Percentiles rank a stretch among this genome's conserved stretches.
Evolutionary conservation across 1,284 basidiomycete species (phyloP).

Genomic region (Apiotrichum siamense): DNA sequence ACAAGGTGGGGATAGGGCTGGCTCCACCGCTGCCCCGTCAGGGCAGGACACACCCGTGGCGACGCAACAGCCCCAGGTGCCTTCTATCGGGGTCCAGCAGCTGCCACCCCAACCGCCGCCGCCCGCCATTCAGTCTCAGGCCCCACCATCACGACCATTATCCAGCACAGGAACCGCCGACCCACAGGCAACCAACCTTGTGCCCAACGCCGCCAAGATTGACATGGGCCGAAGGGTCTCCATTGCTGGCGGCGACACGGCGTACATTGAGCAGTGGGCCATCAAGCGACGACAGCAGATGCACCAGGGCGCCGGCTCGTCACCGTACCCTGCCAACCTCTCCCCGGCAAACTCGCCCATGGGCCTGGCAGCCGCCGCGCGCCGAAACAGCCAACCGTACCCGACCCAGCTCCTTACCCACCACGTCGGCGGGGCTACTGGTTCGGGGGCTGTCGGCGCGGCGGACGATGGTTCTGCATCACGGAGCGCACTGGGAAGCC

Average conservation of each 20-base stretch:
- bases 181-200: conserved; percentile 1
- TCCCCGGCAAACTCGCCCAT: conserved; percentile 21
- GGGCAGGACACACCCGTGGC: not conserved
- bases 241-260: conserved; percentile 35
- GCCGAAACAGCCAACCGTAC: conserved; percentile 38
- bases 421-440: not conserved
- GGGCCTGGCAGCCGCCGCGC: conserved; percentile 32
- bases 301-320: not conserved
- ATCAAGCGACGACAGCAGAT: conserved; percentile 11
- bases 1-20: not conserved
- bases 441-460: not conserved
- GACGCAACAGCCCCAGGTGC: not conserved
- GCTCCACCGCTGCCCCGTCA: not conserved
- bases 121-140: not conserved
- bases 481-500: conserved; percentile 15
- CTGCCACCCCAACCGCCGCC: not conserved
- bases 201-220: conserved; percentile 12
- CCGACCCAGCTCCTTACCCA: conserved; percentile 23
- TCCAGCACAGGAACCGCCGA: not conserved
- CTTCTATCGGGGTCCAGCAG: not conserved
- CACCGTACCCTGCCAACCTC: not conserved
- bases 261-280: conserved; percentile 31
- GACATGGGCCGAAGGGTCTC: conserved; percentile 32
- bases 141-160: conserved; percentile 1
- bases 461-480: conserved; percentile 5